phyloP scores from a whole-genome alignment of 2,329 filamentous ascomycete species.

The Pseudogymnoascus sp. region DNA sequence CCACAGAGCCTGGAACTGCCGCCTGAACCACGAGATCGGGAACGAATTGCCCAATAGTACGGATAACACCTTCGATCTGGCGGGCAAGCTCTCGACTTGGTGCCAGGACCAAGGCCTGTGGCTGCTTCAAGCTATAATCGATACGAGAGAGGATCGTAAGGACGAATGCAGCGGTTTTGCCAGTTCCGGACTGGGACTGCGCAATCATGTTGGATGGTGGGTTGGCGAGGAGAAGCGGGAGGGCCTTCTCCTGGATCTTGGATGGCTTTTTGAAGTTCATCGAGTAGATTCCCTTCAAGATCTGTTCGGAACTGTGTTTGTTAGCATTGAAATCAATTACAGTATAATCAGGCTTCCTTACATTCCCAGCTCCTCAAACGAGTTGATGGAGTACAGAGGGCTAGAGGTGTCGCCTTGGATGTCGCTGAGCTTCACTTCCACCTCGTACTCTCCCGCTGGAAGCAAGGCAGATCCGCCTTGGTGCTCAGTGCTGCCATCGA shows the following conservation, averaged over 20 bases:
- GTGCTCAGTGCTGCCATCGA: conserved; percentile 40
- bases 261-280: conserved; percentile 93
- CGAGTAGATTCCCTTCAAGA: conserved; percentile 69
- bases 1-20: conserved; percentile 72
- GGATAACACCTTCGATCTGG: conserved; percentile 83
- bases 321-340: conserved; percentile 13
- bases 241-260: conserved; percentile 93
- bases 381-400: conserved; percentile 76
- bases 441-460: conserved; percentile 70
- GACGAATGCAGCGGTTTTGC: conserved; percentile 95
- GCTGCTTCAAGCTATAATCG: conserved; percentile 62
- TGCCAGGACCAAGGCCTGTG: conserved; percentile 83
- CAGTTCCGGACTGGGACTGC: conserved; percentile 97
- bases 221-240: conserved; percentile 79
- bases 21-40: conserved; percentile 68
- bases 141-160: conserved; percentile 85
- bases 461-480: conserved; percentile 46
- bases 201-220: conserved; percentile 94
- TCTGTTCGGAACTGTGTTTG: conserved; percentile 44
- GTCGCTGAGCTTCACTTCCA: conserved; percentile 88
- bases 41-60: conserved; percentile 78
- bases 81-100: conserved; percentile 91
- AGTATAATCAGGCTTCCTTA: conserved; percentile 39
- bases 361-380: conserved; percentile 82
- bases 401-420: conserved; percentile 80